Conservation (phyloP, 2,329 filamentous ascomycete genomes). For the Neofusicoccum laricinum region DNA sequence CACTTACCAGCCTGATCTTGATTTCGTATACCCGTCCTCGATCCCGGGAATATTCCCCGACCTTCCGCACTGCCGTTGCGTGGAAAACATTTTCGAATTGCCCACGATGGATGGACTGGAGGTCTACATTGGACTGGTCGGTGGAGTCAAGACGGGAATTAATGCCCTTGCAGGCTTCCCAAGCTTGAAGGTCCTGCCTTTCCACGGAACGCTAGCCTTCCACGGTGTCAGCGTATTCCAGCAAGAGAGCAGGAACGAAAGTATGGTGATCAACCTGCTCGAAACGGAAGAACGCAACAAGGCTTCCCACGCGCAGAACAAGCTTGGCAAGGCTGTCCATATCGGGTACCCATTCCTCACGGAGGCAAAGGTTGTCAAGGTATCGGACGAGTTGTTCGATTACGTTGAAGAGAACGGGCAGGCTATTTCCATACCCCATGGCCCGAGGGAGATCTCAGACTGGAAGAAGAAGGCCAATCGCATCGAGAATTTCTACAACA, state of each 20-base stretch:
- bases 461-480: slow-evolving; percentile 81
- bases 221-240: slow-evolving; percentile 94
- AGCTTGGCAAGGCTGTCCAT: slow-evolving; percentile 81
- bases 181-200: slow-evolving; percentile 79
- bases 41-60: slow-evolving; percentile 88
- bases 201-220: slow-evolving; percentile 76
- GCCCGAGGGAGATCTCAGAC: slow-evolving; percentile 71
- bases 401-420: slow-evolving; percentile 71
- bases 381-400: slow-evolving; percentile 91
- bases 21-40: slow-evolving; percentile 84
- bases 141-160: slow-evolving; percentile 77
- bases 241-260: slow-evolving; percentile 92
- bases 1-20: slow-evolving; percentile 72
- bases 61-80: slow-evolving; percentile 78
- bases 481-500: slow-evolving; percentile 86
- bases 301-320: slow-evolving; percentile 69
- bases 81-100: slow-evolving; percentile 95
- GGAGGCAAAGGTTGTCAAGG: slow-evolving; percentile 83
- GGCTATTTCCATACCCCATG: slow-evolving; percentile 68
- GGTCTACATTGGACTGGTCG: slow-evolving; percentile 77
- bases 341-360: slow-evolving; percentile 95
- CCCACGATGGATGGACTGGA: slow-evolving; percentile 89
- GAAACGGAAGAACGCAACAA: slow-evolving; percentile 70
- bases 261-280: slow-evolving; percentile 83
- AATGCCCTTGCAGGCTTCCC: slow-evolving; percentile 92